A percentile compares a stretch with the other conserved stretches of the same genome.
Conservation (phyloP, 345 rosid species). For the Eucalyptus cloeziana region DNA sequence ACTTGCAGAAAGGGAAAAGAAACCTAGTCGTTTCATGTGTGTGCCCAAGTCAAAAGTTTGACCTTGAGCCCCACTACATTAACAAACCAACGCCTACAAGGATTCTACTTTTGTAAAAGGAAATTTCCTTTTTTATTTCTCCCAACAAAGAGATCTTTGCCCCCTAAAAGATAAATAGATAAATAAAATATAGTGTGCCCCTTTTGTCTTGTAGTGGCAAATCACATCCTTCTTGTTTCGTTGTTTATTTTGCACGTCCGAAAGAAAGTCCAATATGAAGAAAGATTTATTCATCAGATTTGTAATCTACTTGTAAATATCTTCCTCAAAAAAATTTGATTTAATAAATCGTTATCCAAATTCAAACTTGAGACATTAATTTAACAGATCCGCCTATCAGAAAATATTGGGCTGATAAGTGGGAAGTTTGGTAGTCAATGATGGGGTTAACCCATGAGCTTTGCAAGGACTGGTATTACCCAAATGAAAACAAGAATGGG, state of each 20-base stretch:
- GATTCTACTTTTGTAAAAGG: no score
- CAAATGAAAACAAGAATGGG: not conserved
- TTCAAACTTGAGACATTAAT: rapidly evolving
- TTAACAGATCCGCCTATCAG: not conserved
- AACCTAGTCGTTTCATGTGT: no score
- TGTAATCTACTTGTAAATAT: rapidly evolving
- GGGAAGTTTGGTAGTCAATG: not conserved
- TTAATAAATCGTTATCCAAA: rapidly evolving
- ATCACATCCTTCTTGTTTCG: rapidly evolving
- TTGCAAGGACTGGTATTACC: not conserved
- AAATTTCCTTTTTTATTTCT: no score
- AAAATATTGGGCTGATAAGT: not conserved
- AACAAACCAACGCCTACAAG: no score
- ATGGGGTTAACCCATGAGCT: not conserved
- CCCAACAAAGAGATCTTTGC: no score
- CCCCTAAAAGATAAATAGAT: no score
- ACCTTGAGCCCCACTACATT: no score
- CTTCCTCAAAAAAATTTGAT: rapidly evolving
- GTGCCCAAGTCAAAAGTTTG: no score
- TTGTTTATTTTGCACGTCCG: rapidly evolving
- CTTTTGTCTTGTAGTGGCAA: no score
- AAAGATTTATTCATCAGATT: no score
- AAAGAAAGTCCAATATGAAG: rapidly evolving
- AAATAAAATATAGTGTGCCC: no score
- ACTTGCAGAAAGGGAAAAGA: no score